Percentiles rank a stretch among this genome's conserved stretches.
Evolutionary conservation across 176 grass and related monocot species (phyloP).

Genomic region (Oryza glaberrima): DNA sequence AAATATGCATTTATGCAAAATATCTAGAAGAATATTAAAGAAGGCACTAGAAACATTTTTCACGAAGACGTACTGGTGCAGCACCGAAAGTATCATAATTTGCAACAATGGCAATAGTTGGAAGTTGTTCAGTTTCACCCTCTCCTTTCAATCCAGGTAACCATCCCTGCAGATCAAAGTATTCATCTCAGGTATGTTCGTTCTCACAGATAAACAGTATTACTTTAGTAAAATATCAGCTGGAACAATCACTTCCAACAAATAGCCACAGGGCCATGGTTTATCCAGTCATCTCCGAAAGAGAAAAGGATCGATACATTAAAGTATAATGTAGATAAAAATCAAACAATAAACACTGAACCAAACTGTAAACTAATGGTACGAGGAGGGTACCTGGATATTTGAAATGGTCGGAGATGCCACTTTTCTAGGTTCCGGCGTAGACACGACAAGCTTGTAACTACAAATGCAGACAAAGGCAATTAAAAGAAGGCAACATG

Average conservation of each 20-base stretch:
- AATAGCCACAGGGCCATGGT: background rate
- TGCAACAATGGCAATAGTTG: slow-evolving; percentile 98
- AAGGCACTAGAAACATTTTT: slow-evolving; percentile 20
- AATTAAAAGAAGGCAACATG: slow-evolving; percentile 32
- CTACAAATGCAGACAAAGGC: slow-evolving; percentile 45
- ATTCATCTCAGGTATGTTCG: slow-evolving; percentile 18
- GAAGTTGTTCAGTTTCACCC: slow-evolving; percentile 80
- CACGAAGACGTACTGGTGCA: slow-evolving; percentile 72
- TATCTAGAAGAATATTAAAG: slow-evolving; percentile 30
- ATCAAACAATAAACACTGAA: slow-evolving; percentile 21
- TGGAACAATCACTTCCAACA: slow-evolving; percentile 9
- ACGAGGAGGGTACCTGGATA: slow-evolving; percentile 68
- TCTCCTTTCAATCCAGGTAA: slow-evolving; percentile 88
- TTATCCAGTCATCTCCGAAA: background rate
- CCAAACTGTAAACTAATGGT: slow-evolving; percentile 8
- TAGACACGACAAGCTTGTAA: slow-evolving; percentile 85
- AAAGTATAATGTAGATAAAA: slow-evolving; percentile 20
- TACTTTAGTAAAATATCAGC: background rate
- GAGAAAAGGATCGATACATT: background rate
- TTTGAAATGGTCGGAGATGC: slow-evolving; percentile 92
- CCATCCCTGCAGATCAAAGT: slow-evolving; percentile 79
- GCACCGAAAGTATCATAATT: slow-evolving; percentile 98
- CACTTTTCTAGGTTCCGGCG: slow-evolving; percentile 79
- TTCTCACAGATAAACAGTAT: background rate
- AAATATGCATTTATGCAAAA: slow-evolving; percentile 38